Evolutionary conservation across 2,329 filamentous ascomycete species (phyloP), one percentile per base, ranked within the genome.

Genomic region (Colletotrichum tropicale): DNA sequence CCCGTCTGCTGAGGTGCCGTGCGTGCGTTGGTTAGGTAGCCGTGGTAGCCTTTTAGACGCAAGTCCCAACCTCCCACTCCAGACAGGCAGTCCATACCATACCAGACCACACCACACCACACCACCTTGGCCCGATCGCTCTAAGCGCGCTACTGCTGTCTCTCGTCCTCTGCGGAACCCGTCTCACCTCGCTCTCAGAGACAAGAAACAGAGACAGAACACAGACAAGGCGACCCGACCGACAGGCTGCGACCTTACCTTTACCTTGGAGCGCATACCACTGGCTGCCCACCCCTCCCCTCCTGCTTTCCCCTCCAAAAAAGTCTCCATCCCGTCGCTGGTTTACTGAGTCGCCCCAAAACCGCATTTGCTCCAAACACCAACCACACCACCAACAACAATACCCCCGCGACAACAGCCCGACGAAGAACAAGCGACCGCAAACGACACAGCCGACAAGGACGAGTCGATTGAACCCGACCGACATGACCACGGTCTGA

Each of bases 401-500:
- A 28, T 32, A 32, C 18, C 30, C 58, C 58, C 28, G 58, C 18
- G 32, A 21, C 58, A 6, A 32, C 58, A 36, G 58, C 58, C 30
- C 18, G 28, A n/a, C 58, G 5, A 61, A 21, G 56, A 32, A 32
- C 56, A 32, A 30, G 56, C 28, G 56, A 60, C 16, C 24, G 18
- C 24, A 60, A 60, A 60, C 56, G 28, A 26, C 56, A 32, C 26
- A 38, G 62, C 32, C 34, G 21, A 10, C 28, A 48, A 67, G 13
- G n/a, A 67, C 38, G 21, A 65, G 64, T 60, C 52, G 66, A 58
- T 48, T 21, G 43, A 52, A 52, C n/a, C 43, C 43, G 36, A 61
- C 60, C 62, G 32, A 70, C 58, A 75, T 75, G 71, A 66, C 71
- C 38, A 70, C 65, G 38, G 71, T 75, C 74, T 70, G 38, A 70